Evolutionary conservation across 148 eudicot species (phyloP).

Genomic region (Diospyros kaki): DNA sequence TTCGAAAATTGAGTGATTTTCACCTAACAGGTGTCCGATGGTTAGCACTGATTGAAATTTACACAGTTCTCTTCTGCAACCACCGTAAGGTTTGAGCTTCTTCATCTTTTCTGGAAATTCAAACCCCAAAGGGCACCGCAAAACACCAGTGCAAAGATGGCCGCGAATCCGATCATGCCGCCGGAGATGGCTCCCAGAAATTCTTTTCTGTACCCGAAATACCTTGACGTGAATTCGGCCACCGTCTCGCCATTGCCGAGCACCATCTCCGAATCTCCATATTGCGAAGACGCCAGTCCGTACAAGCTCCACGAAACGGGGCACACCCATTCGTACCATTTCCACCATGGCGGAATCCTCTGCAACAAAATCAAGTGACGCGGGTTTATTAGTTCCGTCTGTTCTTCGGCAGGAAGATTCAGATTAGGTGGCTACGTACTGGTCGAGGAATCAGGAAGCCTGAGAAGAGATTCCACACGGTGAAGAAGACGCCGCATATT

Average conservation of each 20-base stretch:
- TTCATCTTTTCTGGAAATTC: slow-evolving; percentile 1
- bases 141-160: neutral
- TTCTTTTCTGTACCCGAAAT: neutral
- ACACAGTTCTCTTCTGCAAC: too few relatives aligned
- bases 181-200: neutral
- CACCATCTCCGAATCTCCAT: neutral
- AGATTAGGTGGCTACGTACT: neutral
- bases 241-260: neutral
- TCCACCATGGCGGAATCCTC: slow-evolving; percentile 4
- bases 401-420: neutral
- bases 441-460: slow-evolving; percentile 4
- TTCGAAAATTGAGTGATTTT: too few relatives aligned
- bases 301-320: neutral
- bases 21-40: too few relatives aligned
- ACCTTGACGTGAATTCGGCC: neutral
- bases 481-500: neutral
- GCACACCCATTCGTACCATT: neutral
- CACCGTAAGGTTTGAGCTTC: neutral
- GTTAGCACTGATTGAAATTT: too few relatives aligned
- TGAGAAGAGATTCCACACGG: neutral
- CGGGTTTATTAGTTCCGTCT: neutral
- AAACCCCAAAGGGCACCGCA: neutral
- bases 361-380: neutral
- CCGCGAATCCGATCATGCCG: neutral
- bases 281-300: neutral